These are phyloP conservation scores for Hygrophoropsis aurantiaca DNA, from an alignment of 768 basidiomycete genomes.

Conservation along the genomic window DNA sequence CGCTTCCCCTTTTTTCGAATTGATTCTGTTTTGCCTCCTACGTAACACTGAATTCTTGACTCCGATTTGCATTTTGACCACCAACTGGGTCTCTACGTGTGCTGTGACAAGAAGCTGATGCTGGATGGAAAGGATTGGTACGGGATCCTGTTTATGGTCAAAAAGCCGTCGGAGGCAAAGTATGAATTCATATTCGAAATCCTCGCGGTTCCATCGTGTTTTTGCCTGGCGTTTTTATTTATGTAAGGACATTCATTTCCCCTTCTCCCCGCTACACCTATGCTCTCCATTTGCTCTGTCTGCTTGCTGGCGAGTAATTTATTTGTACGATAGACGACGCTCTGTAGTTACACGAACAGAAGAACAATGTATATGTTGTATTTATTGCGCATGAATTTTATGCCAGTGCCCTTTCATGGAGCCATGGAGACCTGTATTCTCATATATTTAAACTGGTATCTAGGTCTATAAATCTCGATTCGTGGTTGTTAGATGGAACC, in stretches of 20 bases:
- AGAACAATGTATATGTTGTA: background rate
- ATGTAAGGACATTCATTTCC: too few relatives aligned
- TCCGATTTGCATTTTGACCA: constrained; percentile 31
- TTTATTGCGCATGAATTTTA: background rate
- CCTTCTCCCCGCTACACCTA: background rate
- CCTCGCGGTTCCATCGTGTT: background rate
- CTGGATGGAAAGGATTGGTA: background rate
- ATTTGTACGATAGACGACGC: background rate
- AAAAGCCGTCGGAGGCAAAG: constrained; percentile 21
- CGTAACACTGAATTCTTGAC: constrained; percentile 16
- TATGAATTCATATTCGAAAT: constrained; percentile 18
- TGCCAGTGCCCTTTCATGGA: too few relatives aligned
- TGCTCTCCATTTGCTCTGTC: background rate
- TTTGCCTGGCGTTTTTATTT: too few relatives aligned
- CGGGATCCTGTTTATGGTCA: constrained; percentile 31
- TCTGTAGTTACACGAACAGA: background rate
- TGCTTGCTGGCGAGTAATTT: background rate
- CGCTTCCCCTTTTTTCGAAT: constrained; percentile 14
- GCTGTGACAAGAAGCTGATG: background rate
- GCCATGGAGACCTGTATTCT: too few relatives aligned
- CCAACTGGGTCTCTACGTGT: constrained; percentile 21
- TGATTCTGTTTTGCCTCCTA: constrained; percentile 24
- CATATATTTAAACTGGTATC: too few relatives aligned
- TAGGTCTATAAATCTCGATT: too few relatives aligned
- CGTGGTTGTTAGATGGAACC: too few relatives aligned